Evolutionary conservation across 1,139 yeast species (phyloP), one percentile per base, ranked within the genome.

Genomic region (Debaryomyces psychrophilus): DNA sequence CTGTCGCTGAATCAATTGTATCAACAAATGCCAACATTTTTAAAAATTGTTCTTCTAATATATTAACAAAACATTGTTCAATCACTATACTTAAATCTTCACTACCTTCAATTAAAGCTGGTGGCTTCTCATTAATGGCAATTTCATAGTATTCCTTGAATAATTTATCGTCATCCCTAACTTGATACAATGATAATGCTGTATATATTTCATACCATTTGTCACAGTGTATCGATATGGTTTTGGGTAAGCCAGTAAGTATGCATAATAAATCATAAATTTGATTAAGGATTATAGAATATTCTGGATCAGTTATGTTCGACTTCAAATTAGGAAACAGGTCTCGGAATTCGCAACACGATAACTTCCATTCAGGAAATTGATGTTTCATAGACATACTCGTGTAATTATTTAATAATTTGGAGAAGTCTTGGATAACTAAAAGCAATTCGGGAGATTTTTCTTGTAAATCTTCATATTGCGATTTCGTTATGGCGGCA

Each of bases 171-270:
- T 70, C 74, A 45, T 74, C 77, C 45, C 79, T 64, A 35, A 88
- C 81, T 58, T 82, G 84, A 60, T 73, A 90, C 44, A 83, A 69
- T 23, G 83, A 69, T 36, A 85, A 74, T 1, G 88, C 85, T 40
- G 81, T 72, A 40, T 82, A 73, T 15, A 84, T 74, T 58, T 88
- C 96, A 61, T 83, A 87, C 96, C 96, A 89, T 1, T 79, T 67
- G 5, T 69, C 67, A 29, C 85, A 73, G 46, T 65, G 69, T 12
- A 66, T 67, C 2, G 79, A 60, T 22, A 84, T 82, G 0, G 82
- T 68, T 37, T 73, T 71, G 9, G 79, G 75, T 44, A 79, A 73
- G 1, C 92, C 92, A 1, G 83, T 72, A 45, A 79, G 57, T 4
- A 78, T 68, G 33, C 72, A 64, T 2, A 78, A 55, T 29, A 81